Percentiles rank a stretch among this genome's conserved stretches.
These are phyloP conservation scores for Lophiotrema nucula DNA, from an alignment of 495 filamentous ascomycete species.

Conservation along the genomic window DNA sequence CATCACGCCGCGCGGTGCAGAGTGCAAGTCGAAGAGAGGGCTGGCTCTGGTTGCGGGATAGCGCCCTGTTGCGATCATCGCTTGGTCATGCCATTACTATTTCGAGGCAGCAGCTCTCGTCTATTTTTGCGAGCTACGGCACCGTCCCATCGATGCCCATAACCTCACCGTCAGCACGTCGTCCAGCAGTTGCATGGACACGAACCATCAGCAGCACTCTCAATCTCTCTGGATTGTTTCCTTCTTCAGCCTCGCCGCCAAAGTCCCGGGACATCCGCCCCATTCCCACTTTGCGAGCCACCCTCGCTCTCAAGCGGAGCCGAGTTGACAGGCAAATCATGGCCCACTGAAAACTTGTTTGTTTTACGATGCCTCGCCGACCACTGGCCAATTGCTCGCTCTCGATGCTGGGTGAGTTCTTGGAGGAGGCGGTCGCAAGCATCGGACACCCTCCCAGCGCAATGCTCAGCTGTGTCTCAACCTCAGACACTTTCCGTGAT, in stretches of 20 bases:
- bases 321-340: constrained; percentile 16
- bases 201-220: not conserved
- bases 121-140: constrained; percentile 1
- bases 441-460: too few relatives aligned
- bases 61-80: not conserved
- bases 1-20: constrained; percentile 16
- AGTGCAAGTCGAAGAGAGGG: constrained; percentile 10
- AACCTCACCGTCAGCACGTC: too few relatives aligned
- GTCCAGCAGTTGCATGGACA: too few relatives aligned
- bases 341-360: constrained; percentile 9
- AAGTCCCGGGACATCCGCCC: constrained; percentile 14
- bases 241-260: constrained; percentile 18
- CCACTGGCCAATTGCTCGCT: too few relatives aligned
- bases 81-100: constrained; percentile 19
- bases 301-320: constrained; percentile 10
- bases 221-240: not conserved
- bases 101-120: constrained; percentile 16
- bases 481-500: constrained; percentile 20
- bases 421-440: too few relatives aligned
- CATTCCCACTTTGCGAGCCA: not conserved
- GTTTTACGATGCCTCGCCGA: constrained; percentile 7
- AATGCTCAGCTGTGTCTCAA: constrained; percentile 13
- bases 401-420: too few relatives aligned
- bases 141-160: too few relatives aligned
- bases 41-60: not conserved